Evolutionary conservation across 2,329 filamentous ascomycete genomes (phyloP), one percentile per base, ranked within the genome.

Genomic region (Penicillium brevicompactum): DNA sequence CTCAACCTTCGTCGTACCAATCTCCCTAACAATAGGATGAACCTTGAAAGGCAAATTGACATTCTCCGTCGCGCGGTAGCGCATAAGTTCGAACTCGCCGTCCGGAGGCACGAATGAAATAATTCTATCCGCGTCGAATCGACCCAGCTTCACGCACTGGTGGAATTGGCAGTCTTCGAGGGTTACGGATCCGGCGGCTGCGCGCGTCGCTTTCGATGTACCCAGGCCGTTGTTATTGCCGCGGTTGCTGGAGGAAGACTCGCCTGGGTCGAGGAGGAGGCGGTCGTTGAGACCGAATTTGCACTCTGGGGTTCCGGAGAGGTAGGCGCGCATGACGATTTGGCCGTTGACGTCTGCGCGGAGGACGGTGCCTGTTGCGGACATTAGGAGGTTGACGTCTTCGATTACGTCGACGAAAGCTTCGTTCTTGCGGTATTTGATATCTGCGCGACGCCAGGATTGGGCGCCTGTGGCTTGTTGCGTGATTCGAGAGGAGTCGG

Each of bases 341-440:
- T 97, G 92, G 49, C 94, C 94, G 49, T 91, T 96, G 50, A 99
- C 94, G 69, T 99, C 94, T 60, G 94, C 94, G 62, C 94, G 90
- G 11, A 99, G 84, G 27, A 99, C 92, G 21, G 92, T 93, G 30
- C 94, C 94, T 0, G 92, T 94, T 5, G 94, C 94, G n/a, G 93
- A 97, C 90, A 99, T 97, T 70, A 99, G 87, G 56, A 99, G 84
- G 76, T 99, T 99, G 68, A 99, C 93, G 70, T 99, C 94, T 76
- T 99, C 94, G 69, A 99, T 99, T 16, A 99, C 94, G 75, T 99
- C 94, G 65, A 99, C 94, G 70, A 99, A 99, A 31, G 94, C 94
- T 76, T 99, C 94, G 78, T 99, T 99, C 80, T 99, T 99, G 74
- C 94, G 90, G 79, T 99, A 99, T 73, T 96, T 96, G 76, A 99